Evolutionary conservation across 2,329 filamentous ascomycete genomes (phyloP), one percentile per base, ranked within the genome.

Genomic region (Stachybotrys chlorohalonatus): DNA sequence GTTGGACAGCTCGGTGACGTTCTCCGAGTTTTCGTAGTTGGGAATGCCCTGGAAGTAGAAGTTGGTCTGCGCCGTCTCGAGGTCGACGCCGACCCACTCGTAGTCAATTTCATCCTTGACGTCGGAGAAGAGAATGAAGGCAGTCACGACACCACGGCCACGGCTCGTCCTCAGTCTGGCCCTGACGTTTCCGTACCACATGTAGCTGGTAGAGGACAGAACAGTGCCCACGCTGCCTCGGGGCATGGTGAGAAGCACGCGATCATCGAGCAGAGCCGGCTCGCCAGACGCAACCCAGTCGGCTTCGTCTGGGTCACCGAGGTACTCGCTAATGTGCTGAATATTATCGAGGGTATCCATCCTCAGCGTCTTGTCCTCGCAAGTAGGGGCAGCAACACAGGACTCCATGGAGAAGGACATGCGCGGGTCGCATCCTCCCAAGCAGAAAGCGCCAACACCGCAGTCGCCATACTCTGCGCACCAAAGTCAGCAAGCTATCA

Each of bases 51-150:
- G 92, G 75, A 87, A 96, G 75, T 96, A 99, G 78, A 85, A 99
- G 76, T 99, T 99, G 68, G 91, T 94, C 76, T 99, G 92, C 16
- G 87, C 89, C 58, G 80, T 82, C 50, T 77, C 67, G 58, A 95
- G 77, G 66, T 96, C 89, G 49, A 81, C 81, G 60, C 94, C 94
- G 54, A 99, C 82, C 69, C 88, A 97, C 71, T 99, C 94, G 69
- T 90, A 97, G 75, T 99, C 94, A 65, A 99, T 96, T 73, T 99
- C 94, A 67, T 99, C 94, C 79, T 96, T 95, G 66, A 95, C 88
- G 66, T 97, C 93, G 42, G 89, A 92, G 71, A 96, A 84, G 66
- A 97, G 78, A 69, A 99, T 99, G 69, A 99, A 99, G 32, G 91
- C 93, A 2, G 91, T 95, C n/a, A 99, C 88, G 24, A 99, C 94